Evolutionary conservation across 257 asterid species (phyloP).

Genomic region (Solanum pennellii): DNA sequence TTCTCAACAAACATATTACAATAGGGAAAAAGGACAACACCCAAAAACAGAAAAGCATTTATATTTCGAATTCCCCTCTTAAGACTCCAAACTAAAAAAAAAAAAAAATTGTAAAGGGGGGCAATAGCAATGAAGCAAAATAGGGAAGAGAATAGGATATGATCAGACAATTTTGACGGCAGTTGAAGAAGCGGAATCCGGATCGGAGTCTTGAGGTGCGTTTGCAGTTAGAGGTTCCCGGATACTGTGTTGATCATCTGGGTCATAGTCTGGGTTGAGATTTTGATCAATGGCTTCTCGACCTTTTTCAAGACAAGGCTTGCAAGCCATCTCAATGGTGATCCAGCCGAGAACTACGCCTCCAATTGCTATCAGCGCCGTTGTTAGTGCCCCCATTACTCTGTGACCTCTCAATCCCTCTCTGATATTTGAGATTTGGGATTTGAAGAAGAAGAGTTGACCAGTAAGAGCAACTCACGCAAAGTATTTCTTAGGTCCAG

Average conservation of each 20-base stretch:
- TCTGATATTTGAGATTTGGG: neutral
- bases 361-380: conserved; percentile 72
- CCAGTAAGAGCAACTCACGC: neutral
- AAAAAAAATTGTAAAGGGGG: neutral
- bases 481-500: neutral
- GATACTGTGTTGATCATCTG: conserved; percentile 32
- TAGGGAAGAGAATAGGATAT: neutral
- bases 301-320: conserved; percentile 86
- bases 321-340: conserved; percentile 83
- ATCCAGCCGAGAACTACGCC: conserved; percentile 79
- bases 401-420: too few species aligned
- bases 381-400: conserved; percentile 27
- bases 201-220: conserved; percentile 3
- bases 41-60: neutral
- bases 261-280: conserved; percentile 89
- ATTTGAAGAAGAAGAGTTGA: neutral
- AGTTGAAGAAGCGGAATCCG: conserved; percentile 9
- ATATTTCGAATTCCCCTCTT: neutral
- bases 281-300: conserved; percentile 84
- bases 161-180: conserved; percentile 33
- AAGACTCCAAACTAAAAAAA: too few species aligned
- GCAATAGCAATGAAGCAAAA: neutral
- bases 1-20: neutral
- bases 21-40: neutral
- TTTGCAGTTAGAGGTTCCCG: conserved; percentile 49